These are phyloP conservation scores for Pulchroboletus neoregius DNA, from an alignment of 1,284 basidiomycete species.

Conservation along the genomic window DNA sequence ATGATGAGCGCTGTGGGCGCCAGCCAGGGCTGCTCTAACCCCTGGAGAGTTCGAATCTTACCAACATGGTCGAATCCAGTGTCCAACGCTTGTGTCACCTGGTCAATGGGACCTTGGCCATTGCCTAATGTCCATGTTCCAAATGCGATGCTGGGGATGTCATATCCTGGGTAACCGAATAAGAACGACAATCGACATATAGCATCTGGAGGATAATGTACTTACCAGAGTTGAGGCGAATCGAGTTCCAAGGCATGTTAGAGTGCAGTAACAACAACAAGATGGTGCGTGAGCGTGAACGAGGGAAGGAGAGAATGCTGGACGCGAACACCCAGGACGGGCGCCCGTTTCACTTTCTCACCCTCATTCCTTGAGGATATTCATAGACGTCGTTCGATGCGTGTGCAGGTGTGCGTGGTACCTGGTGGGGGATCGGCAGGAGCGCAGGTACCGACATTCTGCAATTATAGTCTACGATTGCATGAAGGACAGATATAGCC, in stretches of 20 bases:
- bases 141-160: constrained; percentile 43
- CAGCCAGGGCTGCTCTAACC: background rate
- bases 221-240: constrained; percentile 44
- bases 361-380: background rate
- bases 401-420: background rate
- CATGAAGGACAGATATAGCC: no score
- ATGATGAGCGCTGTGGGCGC: background rate
- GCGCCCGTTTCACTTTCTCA: constrained; percentile 1
- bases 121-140: background rate
- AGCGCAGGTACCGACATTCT: background rate
- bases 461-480: background rate
- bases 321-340: background rate
- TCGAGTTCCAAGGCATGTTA: constrained; percentile 45
- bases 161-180: constrained; percentile 31
- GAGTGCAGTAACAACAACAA: background rate
- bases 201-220: background rate
- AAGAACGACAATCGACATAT: background rate
- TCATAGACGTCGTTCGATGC: no score
- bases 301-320: background rate
- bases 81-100: background rate
- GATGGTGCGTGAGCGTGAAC: background rate
- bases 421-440: background rate
- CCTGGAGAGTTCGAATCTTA: constrained; percentile 17
- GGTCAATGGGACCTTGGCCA: background rate
- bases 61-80: constrained; percentile 41